Evolutionary conservation across 2,329 filamentous ascomycete genomes (phyloP).

Genomic region (Triangularia verruculosa): DNA sequence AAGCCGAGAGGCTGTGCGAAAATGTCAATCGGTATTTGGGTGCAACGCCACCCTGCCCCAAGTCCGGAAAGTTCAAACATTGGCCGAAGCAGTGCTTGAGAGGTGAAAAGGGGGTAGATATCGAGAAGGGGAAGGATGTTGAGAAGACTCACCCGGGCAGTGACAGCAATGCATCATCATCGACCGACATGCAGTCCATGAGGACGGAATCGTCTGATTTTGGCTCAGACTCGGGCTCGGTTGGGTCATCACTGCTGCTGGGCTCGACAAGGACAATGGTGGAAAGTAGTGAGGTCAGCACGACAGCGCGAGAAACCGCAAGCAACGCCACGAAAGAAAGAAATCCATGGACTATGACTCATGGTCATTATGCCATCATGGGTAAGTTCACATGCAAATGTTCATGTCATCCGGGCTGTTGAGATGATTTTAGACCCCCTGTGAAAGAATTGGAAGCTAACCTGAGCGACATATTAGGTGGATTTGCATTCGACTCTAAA

Average conservation of each 20-base stretch:
- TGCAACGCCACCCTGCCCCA: background rate
- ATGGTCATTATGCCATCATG: constrained; percentile 9
- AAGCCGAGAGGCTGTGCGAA: background rate
- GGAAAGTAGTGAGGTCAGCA: too few species aligned
- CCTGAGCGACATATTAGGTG: background rate
- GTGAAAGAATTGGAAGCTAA: too few species aligned
- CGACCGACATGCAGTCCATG: background rate
- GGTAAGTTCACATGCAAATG: too few species aligned
- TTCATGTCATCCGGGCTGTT: too few species aligned
- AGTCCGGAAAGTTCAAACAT: background rate
- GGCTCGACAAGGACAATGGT: too few species aligned
- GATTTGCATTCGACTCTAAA: too few species aligned
- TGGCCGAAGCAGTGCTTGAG: background rate
- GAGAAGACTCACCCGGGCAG: background rate
- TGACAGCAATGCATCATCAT: too few species aligned
- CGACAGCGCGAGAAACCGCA: background rate
- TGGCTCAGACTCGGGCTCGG: too few species aligned
- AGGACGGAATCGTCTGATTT: background rate
- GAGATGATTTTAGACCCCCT: too few species aligned
- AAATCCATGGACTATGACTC: constrained; percentile 10
- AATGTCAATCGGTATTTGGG: background rate
- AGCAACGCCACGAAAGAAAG: background rate
- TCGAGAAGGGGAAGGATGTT: background rate
- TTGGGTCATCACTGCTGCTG: too few species aligned
- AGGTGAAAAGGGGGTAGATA: background rate